These are phyloP conservation scores for Golubevia pallescens DNA, from an alignment of 1,284 basidiomycete genomes.

Conservation along the genomic window DNA sequence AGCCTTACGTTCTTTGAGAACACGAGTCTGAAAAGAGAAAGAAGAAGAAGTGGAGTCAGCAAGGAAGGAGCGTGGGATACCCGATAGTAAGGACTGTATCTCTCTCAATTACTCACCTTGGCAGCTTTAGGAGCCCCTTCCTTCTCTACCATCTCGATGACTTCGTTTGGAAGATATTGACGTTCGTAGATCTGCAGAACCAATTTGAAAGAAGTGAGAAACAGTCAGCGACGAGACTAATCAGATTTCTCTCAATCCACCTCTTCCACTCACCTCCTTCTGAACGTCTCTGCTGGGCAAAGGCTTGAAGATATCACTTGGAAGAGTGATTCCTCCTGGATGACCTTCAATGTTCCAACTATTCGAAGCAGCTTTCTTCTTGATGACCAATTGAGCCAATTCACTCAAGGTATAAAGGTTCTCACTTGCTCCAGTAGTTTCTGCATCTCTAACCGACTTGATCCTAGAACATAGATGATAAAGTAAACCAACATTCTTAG, in stretches of 20 bases:
- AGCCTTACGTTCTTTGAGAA: background rate
- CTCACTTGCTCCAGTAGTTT: slow-evolving; percentile 59
- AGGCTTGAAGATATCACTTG: slow-evolving; percentile 76
- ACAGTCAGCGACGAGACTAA: too few relatives aligned
- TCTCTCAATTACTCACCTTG: background rate
- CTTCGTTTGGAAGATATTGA: slow-evolving; percentile 18
- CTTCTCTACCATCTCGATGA: slow-evolving; percentile 15
- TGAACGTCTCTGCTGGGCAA: slow-evolving; percentile 47
- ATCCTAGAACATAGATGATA: slow-evolving; percentile 81
- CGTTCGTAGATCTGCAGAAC: slow-evolving; percentile 23
- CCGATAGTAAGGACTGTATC: background rate
- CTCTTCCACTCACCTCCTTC: slow-evolving; percentile 34
- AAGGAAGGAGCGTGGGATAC: slow-evolving; percentile 2
- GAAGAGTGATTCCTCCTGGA: slow-evolving; percentile 80
- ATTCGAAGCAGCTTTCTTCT: slow-evolving; percentile 72
- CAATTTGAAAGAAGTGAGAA: too few relatives aligned
- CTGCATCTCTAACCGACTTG: slow-evolving; percentile 82
- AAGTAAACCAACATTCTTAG: slow-evolving; percentile 81
- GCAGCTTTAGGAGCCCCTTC: slow-evolving; percentile 13
- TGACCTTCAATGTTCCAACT: slow-evolving; percentile 81
- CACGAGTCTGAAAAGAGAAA: slow-evolving; percentile 1
- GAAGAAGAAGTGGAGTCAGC: background rate
- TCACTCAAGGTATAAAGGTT: slow-evolving; percentile 88
- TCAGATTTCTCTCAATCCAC: too few relatives aligned
- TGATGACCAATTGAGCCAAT: slow-evolving; percentile 84